These are phyloP conservation scores for Aureobasidium sp. DNA, from an alignment of 2,329 filamentous ascomycete species.

Conservation along the genomic window DNA sequence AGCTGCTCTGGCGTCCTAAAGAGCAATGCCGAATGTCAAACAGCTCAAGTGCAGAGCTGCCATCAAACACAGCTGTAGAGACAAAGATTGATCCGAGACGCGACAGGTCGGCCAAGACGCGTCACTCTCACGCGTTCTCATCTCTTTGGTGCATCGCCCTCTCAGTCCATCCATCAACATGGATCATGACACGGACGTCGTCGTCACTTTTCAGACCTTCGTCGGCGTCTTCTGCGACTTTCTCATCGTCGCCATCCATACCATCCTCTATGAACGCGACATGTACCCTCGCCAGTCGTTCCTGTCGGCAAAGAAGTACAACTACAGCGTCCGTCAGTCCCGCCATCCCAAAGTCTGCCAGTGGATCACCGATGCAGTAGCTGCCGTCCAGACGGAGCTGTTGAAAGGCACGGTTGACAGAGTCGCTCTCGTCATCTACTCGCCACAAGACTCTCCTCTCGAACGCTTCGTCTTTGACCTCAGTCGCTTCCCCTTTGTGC, in stretches of 20 bases:
- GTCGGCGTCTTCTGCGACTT: slow-evolving; percentile 69
- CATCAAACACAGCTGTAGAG: background rate
- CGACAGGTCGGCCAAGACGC: background rate
- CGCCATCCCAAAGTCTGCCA: slow-evolving; percentile 78
- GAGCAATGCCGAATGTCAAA: no score
- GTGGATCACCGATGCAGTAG: slow-evolving; percentile 77
- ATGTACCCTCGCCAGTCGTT: slow-evolving; percentile 77
- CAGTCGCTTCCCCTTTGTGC: slow-evolving; percentile 48
- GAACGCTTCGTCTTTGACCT: slow-evolving; percentile 57
- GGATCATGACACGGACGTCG: slow-evolving; percentile 15
- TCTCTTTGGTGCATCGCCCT: background rate
- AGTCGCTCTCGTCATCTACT: slow-evolving; percentile 52
- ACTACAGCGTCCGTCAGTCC: slow-evolving; percentile 75
- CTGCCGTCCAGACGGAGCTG: slow-evolving; percentile 64
- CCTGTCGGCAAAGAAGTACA: slow-evolving; percentile 71
- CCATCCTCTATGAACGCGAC: slow-evolving; percentile 72
- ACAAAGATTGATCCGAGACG: background rate
- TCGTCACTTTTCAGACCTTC: slow-evolving; percentile 47
- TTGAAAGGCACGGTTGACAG: slow-evolving; percentile 50
- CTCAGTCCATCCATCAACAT: background rate
- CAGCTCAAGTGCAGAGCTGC: no score
- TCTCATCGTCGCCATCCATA: slow-evolving; percentile 75
- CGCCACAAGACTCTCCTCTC: slow-evolving; percentile 45
- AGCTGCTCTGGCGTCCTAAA: no score
- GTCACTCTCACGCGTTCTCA: background rate